phyloP scores from a whole-genome alignment of 2,329 filamentous ascomycete genomes.

The Nemania diffusa region DNA sequence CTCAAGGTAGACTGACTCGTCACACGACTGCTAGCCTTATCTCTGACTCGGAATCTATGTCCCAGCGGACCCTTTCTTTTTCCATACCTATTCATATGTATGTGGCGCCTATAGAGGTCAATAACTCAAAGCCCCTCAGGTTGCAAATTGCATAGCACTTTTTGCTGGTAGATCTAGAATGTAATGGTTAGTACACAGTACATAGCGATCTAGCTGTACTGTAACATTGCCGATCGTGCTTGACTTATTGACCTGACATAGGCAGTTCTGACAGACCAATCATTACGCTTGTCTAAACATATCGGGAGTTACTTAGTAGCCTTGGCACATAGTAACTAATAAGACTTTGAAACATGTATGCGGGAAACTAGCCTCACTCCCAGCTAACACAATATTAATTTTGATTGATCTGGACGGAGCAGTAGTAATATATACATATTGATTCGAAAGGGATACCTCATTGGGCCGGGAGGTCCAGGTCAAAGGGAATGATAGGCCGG shows the following conservation, averaged over 20 bases:
- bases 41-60: background rate
- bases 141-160: background rate
- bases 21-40: background rate
- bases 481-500: too few species aligned
- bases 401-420: background rate
- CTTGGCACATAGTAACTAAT: background rate
- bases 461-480: background rate
- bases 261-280: background rate
- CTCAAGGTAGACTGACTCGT: background rate
- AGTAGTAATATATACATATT: background rate
- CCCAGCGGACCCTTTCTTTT: constrained; percentile 1
- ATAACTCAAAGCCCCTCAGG: background rate
- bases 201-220: background rate
- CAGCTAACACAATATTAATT: background rate
- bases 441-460: background rate
- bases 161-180: background rate
- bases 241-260: background rate
- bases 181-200: background rate
- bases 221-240: background rate
- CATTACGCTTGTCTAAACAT: background rate
- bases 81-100: too few species aligned
- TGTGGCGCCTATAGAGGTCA: background rate
- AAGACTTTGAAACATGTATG: background rate
- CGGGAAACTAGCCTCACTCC: background rate
- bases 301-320: background rate